Base-by-base conservation (phyloP, 2,329 filamentous ascomycete species). In the Cephalotrichum gorgonifer region DNA sequence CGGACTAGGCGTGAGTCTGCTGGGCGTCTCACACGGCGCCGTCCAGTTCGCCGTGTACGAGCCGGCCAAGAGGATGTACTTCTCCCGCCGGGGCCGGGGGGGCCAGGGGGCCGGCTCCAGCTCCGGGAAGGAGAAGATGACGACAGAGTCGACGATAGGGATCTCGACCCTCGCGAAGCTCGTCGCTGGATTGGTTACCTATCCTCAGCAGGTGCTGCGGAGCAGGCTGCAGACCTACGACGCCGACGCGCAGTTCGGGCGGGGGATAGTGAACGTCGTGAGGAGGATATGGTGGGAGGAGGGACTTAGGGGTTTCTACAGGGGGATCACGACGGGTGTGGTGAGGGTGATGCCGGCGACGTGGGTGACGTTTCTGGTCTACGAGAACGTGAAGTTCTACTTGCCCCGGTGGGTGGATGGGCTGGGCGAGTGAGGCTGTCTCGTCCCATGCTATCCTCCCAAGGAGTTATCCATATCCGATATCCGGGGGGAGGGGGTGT, bases 11-110 rank as follows among this genome's bases (percentile, higher is more conserved):
- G 86, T 94, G 20, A 86, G 87, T 38, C 71, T 95, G 30, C 75
- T 96, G 50, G 91, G 91, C 14, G 89, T 96, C 30, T 85, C 82
- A 52, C 93, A 98, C 64, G 91, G 91, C 38, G 90, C 91, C 3
- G 83, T 98, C 25, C 93, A 97, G 65, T 98, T 98, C 64, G 88
- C 89, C 66, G 88, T 93, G 20, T 98, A 98, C 65, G 93, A 98
- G 63, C 77, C 79, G 0, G 59, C 76, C 20, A 79, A 80, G 65
- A 65, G 71, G 47, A 55, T 72, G 51, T 81, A 84, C 55, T 71
- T 85, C 52, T 68, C 73, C 1, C 61, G 64, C n/a, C 63, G 65
- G 28, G 53, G 55, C 15, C 30, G 53, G n/a, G 53, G 51, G 35
- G 28, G 50, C 28, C 28, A 11, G 12, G 22, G 12, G 35, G 7